These are phyloP conservation scores for Chloris gayana DNA, from an alignment of 176 grass and related monocot genomes.

Conservation along the genomic window DNA sequence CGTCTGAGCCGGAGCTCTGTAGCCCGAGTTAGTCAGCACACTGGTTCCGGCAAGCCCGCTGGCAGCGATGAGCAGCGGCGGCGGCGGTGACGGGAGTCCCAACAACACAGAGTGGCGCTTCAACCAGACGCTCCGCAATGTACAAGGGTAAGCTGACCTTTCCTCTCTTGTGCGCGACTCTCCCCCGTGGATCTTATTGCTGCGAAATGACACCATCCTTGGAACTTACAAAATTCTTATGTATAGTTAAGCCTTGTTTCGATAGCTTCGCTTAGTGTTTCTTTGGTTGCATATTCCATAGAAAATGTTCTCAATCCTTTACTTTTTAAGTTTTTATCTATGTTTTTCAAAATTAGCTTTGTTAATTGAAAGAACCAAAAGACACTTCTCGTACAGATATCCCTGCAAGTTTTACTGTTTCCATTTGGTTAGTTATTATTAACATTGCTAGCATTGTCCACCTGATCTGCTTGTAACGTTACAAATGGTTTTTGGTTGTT, in stretches of 20 bases:
- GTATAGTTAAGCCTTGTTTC: not conserved
- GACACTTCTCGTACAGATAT: not conserved
- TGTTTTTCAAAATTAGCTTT: not conserved
- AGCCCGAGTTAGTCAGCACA: not conserved
- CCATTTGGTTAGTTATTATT: not conserved
- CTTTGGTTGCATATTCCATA: too few species aligned
- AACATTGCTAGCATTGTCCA: not conserved
- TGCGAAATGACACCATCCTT: not conserved
- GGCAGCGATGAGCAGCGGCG: constrained; percentile 29
- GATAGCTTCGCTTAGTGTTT: not conserved
- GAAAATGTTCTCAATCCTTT: too few species aligned
- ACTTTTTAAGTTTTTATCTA: not conserved
- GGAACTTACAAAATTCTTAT: not conserved
- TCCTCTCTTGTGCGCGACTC: not conserved
- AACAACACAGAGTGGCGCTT: constrained; percentile 89
- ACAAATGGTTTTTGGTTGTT: not conserved
- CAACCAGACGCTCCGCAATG: constrained; percentile 74
- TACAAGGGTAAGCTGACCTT: constrained; percentile 50
- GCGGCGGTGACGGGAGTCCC: constrained; percentile 49
- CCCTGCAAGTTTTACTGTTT: not conserved
- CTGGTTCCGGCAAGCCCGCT: not conserved
- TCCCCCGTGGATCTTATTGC: constrained; percentile 12
- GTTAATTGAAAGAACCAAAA: not conserved
- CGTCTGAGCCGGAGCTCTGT: not conserved
- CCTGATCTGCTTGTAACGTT: constrained; percentile 3